A percentile compares a stretch with the other conserved stretches of the same genome.
phyloP scores from a whole-genome alignment of 2,329 filamentous ascomycete species.

The Diaporthe longicolla region DNA sequence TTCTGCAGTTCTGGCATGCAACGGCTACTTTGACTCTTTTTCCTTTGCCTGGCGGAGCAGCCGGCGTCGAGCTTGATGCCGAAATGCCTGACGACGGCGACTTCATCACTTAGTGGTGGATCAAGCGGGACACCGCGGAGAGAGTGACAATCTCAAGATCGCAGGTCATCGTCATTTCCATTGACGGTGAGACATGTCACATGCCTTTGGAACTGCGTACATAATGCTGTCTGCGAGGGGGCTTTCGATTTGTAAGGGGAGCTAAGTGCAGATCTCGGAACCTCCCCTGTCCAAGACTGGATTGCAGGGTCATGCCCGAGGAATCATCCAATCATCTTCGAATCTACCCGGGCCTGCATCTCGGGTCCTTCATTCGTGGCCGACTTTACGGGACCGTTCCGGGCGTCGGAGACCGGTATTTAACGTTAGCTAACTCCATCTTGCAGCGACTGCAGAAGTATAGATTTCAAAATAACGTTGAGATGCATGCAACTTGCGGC shows the following conservation, averaged over 20 bases:
- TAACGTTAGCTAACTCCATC: not conserved
- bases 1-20: conserved; percentile 59
- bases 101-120: not conserved
- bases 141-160: not conserved
- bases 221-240: no score
- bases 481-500: not conserved
- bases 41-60: not conserved
- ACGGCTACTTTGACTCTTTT: conserved; percentile 7
- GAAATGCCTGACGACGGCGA: not conserved
- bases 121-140: not conserved
- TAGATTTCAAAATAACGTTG: not conserved
- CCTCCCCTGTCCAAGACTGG: not conserved
- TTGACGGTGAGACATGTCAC: not conserved
- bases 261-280: not conserved
- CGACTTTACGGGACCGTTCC: not conserved
- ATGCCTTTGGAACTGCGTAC: not conserved
- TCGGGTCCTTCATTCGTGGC: not conserved
- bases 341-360: not conserved
- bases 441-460: not conserved
- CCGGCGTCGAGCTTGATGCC: not conserved
- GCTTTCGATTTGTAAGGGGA: not conserved
- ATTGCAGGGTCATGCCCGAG: not conserved
- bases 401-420: not conserved
- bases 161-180: not conserved
- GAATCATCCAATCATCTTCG: not conserved